Percentiles rank a stretch among this genome's conserved stretches.
Evolutionary conservation across 2,329 filamentous ascomycete genomes (phyloP).

Genomic region (Orbilia brochopaga): DNA sequence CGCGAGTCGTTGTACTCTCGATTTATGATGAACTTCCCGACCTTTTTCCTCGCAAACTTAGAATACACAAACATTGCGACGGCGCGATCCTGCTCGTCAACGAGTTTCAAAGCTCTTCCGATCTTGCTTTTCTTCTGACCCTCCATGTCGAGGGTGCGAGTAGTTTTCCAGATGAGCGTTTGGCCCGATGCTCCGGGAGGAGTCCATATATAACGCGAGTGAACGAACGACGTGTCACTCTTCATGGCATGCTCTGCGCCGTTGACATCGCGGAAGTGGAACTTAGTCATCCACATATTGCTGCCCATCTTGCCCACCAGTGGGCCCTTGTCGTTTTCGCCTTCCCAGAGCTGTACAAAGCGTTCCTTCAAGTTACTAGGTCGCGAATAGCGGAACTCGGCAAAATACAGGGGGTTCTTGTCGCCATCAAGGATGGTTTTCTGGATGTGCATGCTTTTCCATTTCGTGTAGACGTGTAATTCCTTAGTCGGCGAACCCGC

Average conservation of each 20-base stretch:
- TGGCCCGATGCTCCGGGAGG: slow-evolving; percentile 12
- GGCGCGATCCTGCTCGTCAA: slow-evolving; percentile 25
- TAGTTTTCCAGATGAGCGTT: slow-evolving; percentile 31
- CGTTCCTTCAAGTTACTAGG: slow-evolving; percentile 34
- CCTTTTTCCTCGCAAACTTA: slow-evolving; percentile 27
- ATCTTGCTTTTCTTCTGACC: slow-evolving; percentile 16
- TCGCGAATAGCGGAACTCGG: slow-evolving; percentile 39
- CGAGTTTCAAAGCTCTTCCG: slow-evolving; percentile 22
- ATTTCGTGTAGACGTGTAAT: slow-evolving; percentile 26
- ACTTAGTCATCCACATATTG: slow-evolving; percentile 46
- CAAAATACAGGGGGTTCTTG: slow-evolving; percentile 31
- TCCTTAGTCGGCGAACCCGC: slow-evolving; percentile 3
- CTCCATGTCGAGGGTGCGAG: slow-evolving; percentile 30
- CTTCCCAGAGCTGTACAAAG: slow-evolving; percentile 24
- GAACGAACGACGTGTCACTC: slow-evolving; percentile 17
- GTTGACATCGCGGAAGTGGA: slow-evolving; percentile 22
- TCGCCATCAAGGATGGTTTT: slow-evolving; percentile 25
- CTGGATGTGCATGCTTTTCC: slow-evolving; percentile 4
- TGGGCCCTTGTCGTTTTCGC: slow-evolving; percentile 13
- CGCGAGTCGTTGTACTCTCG: slow-evolving; percentile 8
- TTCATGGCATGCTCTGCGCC: slow-evolving; percentile 23
- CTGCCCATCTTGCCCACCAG: slow-evolving; percentile 24
- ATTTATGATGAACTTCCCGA: slow-evolving; percentile 30
- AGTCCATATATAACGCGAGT: slow-evolving; percentile 22
- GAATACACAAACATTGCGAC: slow-evolving; percentile 34